Evolutionary conservation across 1,284 basidiomycete genomes (phyloP).

Genomic region (Apiotrichum gracile): DNA sequence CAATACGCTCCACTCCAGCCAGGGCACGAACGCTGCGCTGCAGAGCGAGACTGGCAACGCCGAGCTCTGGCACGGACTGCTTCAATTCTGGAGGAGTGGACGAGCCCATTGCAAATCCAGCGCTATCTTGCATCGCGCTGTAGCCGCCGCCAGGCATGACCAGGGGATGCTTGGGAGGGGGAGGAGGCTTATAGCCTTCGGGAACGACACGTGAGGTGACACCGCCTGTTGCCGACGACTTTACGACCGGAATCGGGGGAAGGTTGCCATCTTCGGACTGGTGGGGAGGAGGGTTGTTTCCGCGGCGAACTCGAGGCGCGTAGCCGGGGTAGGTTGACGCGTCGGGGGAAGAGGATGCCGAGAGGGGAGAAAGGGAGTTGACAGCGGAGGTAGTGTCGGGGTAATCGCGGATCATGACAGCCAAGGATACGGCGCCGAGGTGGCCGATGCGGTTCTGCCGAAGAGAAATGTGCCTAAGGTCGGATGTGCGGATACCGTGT

Average conservation of each 20-base stretch:
- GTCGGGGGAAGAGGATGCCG: background rate
- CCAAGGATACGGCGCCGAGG: slow-evolving; percentile 80
- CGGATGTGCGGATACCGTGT: slow-evolving; percentile 71
- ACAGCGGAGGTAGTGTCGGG: slow-evolving; percentile 56
- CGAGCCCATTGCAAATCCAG: slow-evolving; percentile 12
- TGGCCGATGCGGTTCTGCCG: slow-evolving; percentile 76
- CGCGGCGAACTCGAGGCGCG: slow-evolving; percentile 1
- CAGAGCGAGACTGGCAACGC: slow-evolving; percentile 39
- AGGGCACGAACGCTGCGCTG: slow-evolving; percentile 69
- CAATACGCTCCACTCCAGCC: slow-evolving; percentile 75
- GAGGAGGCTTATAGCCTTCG: slow-evolving; percentile 36
- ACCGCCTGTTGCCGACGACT: slow-evolving; percentile 67
- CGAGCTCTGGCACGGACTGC: slow-evolving; percentile 14
- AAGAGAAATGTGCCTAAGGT: slow-evolving; percentile 76
- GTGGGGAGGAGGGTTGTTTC: background rate
- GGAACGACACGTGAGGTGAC: slow-evolving; percentile 63
- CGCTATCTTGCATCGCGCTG: slow-evolving; percentile 29
- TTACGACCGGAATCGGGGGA: slow-evolving; percentile 54
- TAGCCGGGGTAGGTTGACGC: background rate
- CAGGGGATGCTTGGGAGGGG: slow-evolving; percentile 30
- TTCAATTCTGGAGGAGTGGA: background rate
- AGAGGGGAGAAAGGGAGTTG: slow-evolving; percentile 45
- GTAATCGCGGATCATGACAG: slow-evolving; percentile 91
- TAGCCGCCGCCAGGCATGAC: slow-evolving; percentile 33
- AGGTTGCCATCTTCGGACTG: slow-evolving; percentile 22